Percentiles rank a stretch among this genome's conserved stretches.
Conservation (phyloP, 371 early-diverging fungal species). For the Zancudomyces culisetae region DNA sequence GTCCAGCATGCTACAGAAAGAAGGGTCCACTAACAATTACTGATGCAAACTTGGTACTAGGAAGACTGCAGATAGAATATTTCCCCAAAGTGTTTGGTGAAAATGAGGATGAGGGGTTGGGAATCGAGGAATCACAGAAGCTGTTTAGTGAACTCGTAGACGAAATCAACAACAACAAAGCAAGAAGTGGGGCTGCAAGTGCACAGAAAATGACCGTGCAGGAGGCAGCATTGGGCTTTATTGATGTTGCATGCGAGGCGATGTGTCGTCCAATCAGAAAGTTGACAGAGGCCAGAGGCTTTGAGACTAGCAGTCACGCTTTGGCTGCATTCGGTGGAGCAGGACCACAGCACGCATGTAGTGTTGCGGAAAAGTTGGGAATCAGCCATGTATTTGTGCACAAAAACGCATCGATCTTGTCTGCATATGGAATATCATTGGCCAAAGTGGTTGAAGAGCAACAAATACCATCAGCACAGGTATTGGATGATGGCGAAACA, state of each 20-base stretch:
- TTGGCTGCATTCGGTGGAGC: constrained; percentile 93
- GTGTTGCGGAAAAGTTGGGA: constrained; percentile 74
- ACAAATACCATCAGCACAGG: constrained; percentile 50
- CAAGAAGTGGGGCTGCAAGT: not conserved
- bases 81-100: constrained; percentile 92
- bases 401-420: constrained; percentile 70
- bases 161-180: constrained; percentile 34
- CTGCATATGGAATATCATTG: constrained; percentile 77
- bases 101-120: constrained; percentile 65
- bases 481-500: constrained; percentile 9
- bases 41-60: constrained; percentile 80
- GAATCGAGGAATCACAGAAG: constrained; percentile 35
- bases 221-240: constrained; percentile 80
- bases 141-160: constrained; percentile 43
- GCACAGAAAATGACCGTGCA: constrained; percentile 35
- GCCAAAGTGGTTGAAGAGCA: constrained; percentile 86
- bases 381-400: constrained; percentile 69
- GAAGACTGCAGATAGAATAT: constrained; percentile 64
- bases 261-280: constrained; percentile 91
- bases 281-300: constrained; percentile 84
- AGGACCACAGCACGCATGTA: constrained; percentile 83
- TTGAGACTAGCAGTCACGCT: constrained; percentile 64
- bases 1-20: constrained; percentile 88
- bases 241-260: constrained; percentile 84
- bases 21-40: constrained; percentile 84